Conservation (phyloP, 371 early-diverging fungal species). For the Chytridium lagenaria region DNA sequence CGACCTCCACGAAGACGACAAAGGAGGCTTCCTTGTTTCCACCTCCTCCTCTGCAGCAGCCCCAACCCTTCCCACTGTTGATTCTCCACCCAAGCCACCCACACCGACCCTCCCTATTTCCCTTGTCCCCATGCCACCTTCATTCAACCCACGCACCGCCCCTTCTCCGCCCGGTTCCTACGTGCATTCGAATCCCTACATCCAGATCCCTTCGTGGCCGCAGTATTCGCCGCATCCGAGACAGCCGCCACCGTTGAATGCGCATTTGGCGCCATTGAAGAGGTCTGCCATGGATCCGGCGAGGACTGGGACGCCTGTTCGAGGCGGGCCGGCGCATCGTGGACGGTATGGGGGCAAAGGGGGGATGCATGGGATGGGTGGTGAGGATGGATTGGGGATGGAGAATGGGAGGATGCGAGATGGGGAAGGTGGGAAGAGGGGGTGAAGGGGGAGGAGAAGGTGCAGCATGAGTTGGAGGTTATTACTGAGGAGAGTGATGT, state of each 20-base stretch:
- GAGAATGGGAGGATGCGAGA: neutral
- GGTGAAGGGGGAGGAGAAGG: neutral
- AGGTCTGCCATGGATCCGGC: constrained; percentile 13
- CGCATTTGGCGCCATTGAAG: neutral
- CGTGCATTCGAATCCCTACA: neutral
- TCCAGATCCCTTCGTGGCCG: constrained; percentile 8
- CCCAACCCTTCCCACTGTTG: too few species aligned
- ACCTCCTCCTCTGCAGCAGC: neutral
- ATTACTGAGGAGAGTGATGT: constrained; percentile 6
- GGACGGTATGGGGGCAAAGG: neutral
- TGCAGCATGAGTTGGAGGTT: neutral
- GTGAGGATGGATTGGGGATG: neutral
- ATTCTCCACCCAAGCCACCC: neutral
- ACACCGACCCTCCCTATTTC: neutral
- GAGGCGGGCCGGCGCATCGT: neutral
- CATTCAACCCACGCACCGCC: neutral
- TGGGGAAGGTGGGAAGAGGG: neutral
- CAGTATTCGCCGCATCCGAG: neutral
- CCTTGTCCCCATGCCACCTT: too few species aligned
- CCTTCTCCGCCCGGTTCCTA: neutral
- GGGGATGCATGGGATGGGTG: neutral
- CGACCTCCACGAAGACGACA: neutral
- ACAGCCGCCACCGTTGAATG: constrained; percentile 8
- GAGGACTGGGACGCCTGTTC: too few species aligned
- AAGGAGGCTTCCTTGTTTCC: neutral